Conservation (phyloP, 164 flowering plant genomes). For the Annona squamosa region DNA sequence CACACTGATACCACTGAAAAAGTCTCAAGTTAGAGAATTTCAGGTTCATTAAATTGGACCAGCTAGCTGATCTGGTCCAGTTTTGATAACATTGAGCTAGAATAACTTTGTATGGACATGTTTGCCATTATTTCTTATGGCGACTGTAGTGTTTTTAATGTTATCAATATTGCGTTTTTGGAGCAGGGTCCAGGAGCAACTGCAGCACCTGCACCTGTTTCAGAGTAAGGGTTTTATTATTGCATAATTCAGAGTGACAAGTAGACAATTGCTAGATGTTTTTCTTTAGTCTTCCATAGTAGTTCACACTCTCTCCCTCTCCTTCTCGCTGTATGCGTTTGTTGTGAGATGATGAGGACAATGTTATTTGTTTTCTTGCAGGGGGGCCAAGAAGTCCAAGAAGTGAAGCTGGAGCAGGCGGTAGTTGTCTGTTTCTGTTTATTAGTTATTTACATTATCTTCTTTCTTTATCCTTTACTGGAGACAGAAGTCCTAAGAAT, state of each 20-base stretch:
- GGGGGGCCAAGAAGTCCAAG: conserved; percentile 10
- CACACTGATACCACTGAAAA: too few relatives aligned
- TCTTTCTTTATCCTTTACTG: neutral
- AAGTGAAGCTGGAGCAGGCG: neutral
- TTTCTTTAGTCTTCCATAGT: too few relatives aligned
- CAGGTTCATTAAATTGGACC: too few relatives aligned
- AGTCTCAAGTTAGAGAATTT: too few relatives aligned
- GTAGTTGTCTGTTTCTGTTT: neutral
- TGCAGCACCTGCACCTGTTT: conserved; percentile 1
- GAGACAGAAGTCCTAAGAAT: neutral
- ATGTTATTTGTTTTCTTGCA: neutral
- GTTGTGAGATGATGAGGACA: neutral
- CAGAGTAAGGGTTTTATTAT: neutral
- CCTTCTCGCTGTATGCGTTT: neutral
- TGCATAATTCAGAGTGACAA: too few relatives aligned
- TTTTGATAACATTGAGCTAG: too few relatives aligned
- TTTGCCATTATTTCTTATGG: neutral
- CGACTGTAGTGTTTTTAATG: neutral
- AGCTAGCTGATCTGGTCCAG: too few relatives aligned
- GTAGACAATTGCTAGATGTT: too few relatives aligned
- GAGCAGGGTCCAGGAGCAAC: conserved; percentile 11
- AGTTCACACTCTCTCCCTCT: neutral
- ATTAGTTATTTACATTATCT: neutral
- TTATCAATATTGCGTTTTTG: neutral
- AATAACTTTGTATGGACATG: too few relatives aligned